A percentile compares a stretch with the other conserved stretches of the same genome.
Evolutionary conservation across 495 filamentous ascomycete species (phyloP).

Genomic region (Penicillium argentinense): DNA sequence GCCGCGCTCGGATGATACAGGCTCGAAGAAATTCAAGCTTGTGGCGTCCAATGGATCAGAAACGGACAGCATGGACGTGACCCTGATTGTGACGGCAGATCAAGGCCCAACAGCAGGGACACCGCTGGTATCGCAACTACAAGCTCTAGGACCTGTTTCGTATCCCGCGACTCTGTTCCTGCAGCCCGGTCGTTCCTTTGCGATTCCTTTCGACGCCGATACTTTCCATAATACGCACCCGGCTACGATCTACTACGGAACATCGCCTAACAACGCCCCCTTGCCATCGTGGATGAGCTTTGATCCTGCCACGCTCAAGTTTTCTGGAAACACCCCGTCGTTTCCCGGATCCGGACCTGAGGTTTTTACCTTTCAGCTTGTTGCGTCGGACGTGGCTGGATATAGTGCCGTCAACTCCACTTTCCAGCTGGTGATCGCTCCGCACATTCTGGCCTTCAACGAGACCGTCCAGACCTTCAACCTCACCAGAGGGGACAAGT

Average conservation of each 20-base stretch:
- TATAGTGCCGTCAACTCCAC: conserved; percentile 65
- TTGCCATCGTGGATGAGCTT: conserved; percentile 87
- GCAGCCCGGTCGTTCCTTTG: conserved; percentile 44
- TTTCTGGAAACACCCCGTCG: conserved; percentile 71
- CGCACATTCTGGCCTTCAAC: conserved; percentile 64
- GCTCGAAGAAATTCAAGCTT: conserved; percentile 54
- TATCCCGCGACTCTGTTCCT: conserved; percentile 47
- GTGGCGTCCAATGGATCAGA: conserved; percentile 61
- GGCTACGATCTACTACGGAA: conserved; percentile 70
- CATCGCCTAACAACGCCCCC: conserved; percentile 73
- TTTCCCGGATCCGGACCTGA: conserved; percentile 68
- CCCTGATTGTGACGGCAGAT: conserved; percentile 60
- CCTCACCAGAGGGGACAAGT: conserved; percentile 51
- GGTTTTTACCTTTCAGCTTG: conserved; percentile 67
- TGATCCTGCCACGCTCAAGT: conserved; percentile 60
- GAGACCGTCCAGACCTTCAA: conserved; percentile 57
- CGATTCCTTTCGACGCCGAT: conserved; percentile 45
- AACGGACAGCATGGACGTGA: conserved; percentile 56
- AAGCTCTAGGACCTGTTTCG: conserved; percentile 43
- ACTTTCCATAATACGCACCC: conserved; percentile 49
- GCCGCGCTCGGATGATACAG: conserved; percentile 56
- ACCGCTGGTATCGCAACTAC: conserved; percentile 48
- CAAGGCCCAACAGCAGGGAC: conserved; percentile 49
- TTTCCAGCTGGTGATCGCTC: conserved; percentile 71
- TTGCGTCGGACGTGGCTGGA: conserved; percentile 77